Evolutionary conservation across 1,284 basidiomycete species (phyloP), one percentile per base, ranked within the genome.

Genomic region (Prillingera fragicola): DNA sequence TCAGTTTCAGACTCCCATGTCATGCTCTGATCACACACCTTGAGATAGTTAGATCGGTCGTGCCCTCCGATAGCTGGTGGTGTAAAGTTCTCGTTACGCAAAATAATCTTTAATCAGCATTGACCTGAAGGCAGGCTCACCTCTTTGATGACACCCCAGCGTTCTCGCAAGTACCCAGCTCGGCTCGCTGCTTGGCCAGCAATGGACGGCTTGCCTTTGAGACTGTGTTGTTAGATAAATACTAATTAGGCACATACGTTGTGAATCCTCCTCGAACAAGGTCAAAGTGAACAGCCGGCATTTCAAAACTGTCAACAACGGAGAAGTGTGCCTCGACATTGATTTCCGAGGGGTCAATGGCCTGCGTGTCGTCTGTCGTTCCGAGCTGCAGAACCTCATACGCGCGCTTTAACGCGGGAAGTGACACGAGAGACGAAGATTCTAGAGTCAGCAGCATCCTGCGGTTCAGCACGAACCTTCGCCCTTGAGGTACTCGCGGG

Each of bases 1-100:
- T 41, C 12, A 43, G 40, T 15, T 32, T 10, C 7, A 35, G n/a
- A n/a, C n/a, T 3, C 4, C 14, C 21, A 3, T 19, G 9, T 7
- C 19, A 17, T 19, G 19, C 8, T 14, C 5, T 19, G 5, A 2
- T 0, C 28, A 59, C 80, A 52, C 59, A 87, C 87, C 54, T 90
- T 94, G 37, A 95, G 80, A 43, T 94, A 82, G 48, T 81, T 81
- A 47, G 84, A 81, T 38, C 88, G 75, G 69, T 94, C 86, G 47
- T 82, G 79, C 19, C 88, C 90, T 26, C 87, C 87, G 18, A 95
- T 70, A 0, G 88, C 89, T 4, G 91, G 92, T 6, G 91, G 91
- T 3, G 88, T 89, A 69, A 97, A 97, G 67, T 95, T 90, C 65
- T 97, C 92, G 61, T 95, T 95, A 17, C 91, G 78, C 27, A 94